Percentiles rank a stretch among this genome's conserved stretches.
Evolutionary conservation across 352 stramenopile species (phyloP).

Genomic region (Pythium grandisporangium): DNA sequence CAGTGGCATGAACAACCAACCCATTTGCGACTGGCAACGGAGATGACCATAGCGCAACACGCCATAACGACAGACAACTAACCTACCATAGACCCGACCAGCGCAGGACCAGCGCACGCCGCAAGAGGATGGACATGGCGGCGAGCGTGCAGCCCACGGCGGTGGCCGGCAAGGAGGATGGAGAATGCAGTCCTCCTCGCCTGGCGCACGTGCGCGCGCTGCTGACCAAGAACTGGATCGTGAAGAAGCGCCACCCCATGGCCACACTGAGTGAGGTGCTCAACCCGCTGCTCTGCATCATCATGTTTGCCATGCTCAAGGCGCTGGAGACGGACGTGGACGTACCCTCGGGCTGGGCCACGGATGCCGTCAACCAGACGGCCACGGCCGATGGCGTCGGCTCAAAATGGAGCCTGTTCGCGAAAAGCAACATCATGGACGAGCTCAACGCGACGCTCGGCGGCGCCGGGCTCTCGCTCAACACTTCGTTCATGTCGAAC

Average conservation of each 20-base stretch:
- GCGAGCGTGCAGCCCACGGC: too few species aligned
- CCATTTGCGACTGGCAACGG: too few species aligned
- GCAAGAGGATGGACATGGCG: too few species aligned
- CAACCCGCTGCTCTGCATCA: constrained; percentile 59
- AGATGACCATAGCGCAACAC: too few species aligned
- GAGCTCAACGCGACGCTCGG: constrained; percentile 13
- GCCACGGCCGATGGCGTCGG: constrained; percentile 11
- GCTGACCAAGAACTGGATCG: constrained; percentile 63
- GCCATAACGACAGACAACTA: too few species aligned
- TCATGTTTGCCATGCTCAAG: constrained; percentile 67
- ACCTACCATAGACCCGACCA: too few species aligned
- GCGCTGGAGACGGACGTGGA: constrained; percentile 33
- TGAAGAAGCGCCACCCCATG: constrained; percentile 59
- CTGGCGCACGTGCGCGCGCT: constrained; percentile 17
- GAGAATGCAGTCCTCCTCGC: neutral
- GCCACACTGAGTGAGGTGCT: constrained; percentile 55
- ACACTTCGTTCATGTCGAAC: neutral
- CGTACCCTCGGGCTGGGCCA: constrained; percentile 39
- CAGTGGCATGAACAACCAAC: too few species aligned
- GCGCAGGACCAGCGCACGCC: too few species aligned
- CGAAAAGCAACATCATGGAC: constrained; percentile 13
- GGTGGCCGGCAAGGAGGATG: neutral
- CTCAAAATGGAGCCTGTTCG: constrained; percentile 37
- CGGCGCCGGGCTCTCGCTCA: constrained; percentile 1
- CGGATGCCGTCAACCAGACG: constrained; percentile 21